Base-by-base conservation (phyloP, 352 stramenopile genomes). In the Blastocystis sp. region DNA sequence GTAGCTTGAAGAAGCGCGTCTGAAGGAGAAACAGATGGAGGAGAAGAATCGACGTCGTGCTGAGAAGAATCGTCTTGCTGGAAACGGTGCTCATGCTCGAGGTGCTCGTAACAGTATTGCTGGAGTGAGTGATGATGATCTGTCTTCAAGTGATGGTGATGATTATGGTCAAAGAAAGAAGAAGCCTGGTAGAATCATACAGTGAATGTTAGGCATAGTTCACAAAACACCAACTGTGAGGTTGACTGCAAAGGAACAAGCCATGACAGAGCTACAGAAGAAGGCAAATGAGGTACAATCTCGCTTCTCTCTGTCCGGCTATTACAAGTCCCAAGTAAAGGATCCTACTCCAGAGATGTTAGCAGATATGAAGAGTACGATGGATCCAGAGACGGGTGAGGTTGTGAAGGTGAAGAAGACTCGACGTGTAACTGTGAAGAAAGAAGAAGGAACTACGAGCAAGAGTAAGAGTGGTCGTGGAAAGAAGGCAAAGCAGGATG, bases 11-110 rank as follows among this genome's bases (percentile, higher is more conserved):
- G 27, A 75, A 21, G 21, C 27, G 46, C 71, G 71, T 67, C 43
- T 81, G 21, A 81, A 81, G 52, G 71, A 81, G 49, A 81, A 81
- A 42, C 24, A 51, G 71, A 63, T 57, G 71, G 71, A 81, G 52
- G 49, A 81, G 27, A 29, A 42, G 43, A 81, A 81, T n/a, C 14
- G 52, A n/a, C 24, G 27, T 24, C 49, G 52, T n/a, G 27, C 71
- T 14, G 12, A 24, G 1, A 63, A n/a, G 14, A 81, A 81, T n/a
- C 71, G 46, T 16, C 14, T 24, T n/a, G 19, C 54, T 2, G 27
- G 54, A 3, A 32, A 32, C 12, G 54, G 54, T 32, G 54, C 54
- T 61, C 54, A 32, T 32, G 54, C 54, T 7, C 54, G 54, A 32
- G 54, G 54, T 12, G 54, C 54, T 7, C 54, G 54, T 12, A 61